A percentile compares a stretch with the other conserved stretches of the same genome.
Evolutionary conservation across 2,329 filamentous ascomycete genomes (phyloP).

Genomic region (Colletotrichum noveboracense): DNA sequence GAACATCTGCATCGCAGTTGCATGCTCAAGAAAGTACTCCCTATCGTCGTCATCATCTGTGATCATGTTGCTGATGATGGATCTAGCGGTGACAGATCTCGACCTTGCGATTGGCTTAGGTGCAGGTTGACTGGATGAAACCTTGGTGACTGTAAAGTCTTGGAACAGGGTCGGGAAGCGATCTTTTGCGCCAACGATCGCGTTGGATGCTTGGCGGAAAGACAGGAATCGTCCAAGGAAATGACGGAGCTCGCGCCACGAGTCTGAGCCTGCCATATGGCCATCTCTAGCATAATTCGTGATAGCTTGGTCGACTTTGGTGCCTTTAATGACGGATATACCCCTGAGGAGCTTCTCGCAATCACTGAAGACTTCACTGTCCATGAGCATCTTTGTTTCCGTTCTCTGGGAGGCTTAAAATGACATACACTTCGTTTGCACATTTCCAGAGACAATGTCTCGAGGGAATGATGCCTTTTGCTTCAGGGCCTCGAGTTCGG

Average conservation of each 20-base stretch:
- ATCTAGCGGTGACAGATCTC: conserved; percentile 19
- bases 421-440: neutral
- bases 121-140: conserved; percentile 30
- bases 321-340: neutral
- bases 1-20: conserved; percentile 26
- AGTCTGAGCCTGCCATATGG: conserved; percentile 17
- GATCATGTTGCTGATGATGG: conserved; percentile 29
- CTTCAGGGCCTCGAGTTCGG: neutral
- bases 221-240: conserved; percentile 27
- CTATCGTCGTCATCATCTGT: neutral
- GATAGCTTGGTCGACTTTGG: neutral
- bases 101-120: conserved; percentile 20
- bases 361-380: neutral
- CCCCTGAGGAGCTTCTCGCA: neutral
- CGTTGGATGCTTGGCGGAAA: conserved; percentile 23
- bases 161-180: conserved; percentile 36
- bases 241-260: conserved; percentile 36
- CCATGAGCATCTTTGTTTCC: too few relatives aligned
- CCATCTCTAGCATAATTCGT: neutral
- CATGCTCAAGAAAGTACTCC: neutral
- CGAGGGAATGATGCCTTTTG: neutral
- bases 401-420: too few relatives aligned
- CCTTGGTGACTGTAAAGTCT: conserved; percentile 28
- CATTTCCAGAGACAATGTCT: neutral
- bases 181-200: conserved; percentile 23